Evolutionary conservation across 163 green algal species (phyloP).

Genomic region (Scenedesmus sp.): DNA sequence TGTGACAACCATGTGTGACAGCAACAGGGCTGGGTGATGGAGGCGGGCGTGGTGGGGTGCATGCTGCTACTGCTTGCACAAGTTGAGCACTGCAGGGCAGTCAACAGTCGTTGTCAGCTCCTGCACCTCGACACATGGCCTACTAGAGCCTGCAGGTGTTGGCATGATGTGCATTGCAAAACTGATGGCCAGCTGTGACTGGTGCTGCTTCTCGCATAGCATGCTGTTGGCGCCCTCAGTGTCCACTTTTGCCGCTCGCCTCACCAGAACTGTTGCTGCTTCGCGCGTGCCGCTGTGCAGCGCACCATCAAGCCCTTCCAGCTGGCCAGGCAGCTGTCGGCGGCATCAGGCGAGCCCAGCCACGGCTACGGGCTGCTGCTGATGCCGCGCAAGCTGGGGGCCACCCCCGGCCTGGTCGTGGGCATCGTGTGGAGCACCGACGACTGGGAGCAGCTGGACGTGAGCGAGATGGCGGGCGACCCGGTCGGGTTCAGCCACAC

Average conservation of each 20-base stretch:
- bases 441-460: constrained; percentile 49
- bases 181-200: not conserved
- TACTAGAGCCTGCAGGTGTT: not conserved
- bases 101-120: too few relatives aligned
- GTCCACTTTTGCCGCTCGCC: not conserved
- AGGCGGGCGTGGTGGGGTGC: too few relatives aligned
- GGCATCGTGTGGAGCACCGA: constrained; percentile 38
- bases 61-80: too few relatives aligned
- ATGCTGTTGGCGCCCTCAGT: not conserved
- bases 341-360: not conserved
- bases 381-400: constrained; percentile 7
- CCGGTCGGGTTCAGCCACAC: constrained; percentile 33
- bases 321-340: not conserved
- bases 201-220: not conserved
- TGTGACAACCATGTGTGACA: too few relatives aligned
- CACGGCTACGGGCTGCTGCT: constrained; percentile 41
- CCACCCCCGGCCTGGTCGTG: not conserved
- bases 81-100: too few relatives aligned
- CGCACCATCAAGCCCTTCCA: constrained; percentile 31
- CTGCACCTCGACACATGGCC: too few relatives aligned
- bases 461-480: constrained; percentile 20
- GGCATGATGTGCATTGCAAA: too few relatives aligned
- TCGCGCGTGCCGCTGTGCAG: not conserved
- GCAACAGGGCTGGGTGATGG: too few relatives aligned
- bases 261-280: not conserved